Evolutionary conservation across 78 protist species (phyloP).

Genomic region (Cyanophora paradoxa): DNA sequence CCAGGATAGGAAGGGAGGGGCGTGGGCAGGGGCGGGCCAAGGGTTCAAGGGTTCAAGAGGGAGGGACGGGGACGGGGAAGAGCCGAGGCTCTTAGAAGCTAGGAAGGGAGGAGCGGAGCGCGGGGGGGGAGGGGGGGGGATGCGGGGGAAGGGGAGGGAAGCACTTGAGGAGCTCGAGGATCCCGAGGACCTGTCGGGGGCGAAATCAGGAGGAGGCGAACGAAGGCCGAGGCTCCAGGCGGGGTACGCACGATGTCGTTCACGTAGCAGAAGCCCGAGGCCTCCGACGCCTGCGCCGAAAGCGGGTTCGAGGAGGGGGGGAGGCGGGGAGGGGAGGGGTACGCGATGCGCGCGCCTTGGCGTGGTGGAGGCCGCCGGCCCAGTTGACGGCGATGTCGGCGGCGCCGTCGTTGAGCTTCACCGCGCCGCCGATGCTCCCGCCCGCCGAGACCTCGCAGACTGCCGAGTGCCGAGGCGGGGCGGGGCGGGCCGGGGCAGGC

Average conservation of each 20-base stretch:
- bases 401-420: constrained; percentile 62
- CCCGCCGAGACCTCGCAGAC: constrained; percentile 92
- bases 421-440: constrained; percentile 94
- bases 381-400: constrained; percentile 95
- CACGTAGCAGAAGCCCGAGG: constrained; percentile 98
- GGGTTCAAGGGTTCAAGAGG: background rate
- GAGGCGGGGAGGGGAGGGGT: no score
- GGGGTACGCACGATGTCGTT: constrained; percentile 99
- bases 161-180: constrained; percentile 81
- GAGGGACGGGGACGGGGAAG: background rate
- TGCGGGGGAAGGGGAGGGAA: background rate
- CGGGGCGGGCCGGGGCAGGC: no score
- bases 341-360: constrained; percentile 77
- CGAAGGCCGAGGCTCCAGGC: no score
- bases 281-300: no score
- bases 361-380: constrained; percentile 95
- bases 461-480: no score
- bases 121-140: background rate
- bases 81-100: background rate
- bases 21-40: no score
- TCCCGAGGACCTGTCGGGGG: no score
- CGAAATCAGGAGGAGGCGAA: no score
- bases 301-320: no score
- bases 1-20: no score
- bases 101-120: background rate